A percentile compares a stretch with the other conserved stretches of the same genome.
Evolutionary conservation across 106 monocot genomes (phyloP).

Genomic region (Vanilla planifolia): DNA sequence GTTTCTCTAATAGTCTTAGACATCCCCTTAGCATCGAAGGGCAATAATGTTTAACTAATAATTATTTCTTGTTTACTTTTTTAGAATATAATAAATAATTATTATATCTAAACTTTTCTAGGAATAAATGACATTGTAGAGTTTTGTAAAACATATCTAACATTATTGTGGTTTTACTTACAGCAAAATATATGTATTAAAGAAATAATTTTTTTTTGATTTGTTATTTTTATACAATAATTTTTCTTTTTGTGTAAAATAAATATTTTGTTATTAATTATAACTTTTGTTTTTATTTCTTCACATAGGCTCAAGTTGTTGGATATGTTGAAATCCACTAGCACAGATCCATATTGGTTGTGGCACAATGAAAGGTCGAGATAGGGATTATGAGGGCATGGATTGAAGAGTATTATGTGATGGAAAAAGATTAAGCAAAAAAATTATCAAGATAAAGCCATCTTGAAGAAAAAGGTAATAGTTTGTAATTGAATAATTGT

Average conservation of each 20-base stretch:
- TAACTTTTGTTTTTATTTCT: neutral
- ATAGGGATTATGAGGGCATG: neutral
- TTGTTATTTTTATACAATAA: neutral
- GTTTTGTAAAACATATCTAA: neutral
- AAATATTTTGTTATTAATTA: neutral
- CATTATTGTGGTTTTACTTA: neutral
- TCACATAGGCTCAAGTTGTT: neutral
- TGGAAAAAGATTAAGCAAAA: too few species aligned
- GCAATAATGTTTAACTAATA: too few species aligned
- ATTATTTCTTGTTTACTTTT: too few species aligned
- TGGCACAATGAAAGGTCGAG: neutral
- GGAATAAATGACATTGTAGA: neutral
- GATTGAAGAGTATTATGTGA: constrained; percentile 4
- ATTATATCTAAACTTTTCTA: too few species aligned
- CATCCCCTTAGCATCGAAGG: constrained; percentile 57
- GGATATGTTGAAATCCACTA: neutral
- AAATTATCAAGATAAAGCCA: too few species aligned
- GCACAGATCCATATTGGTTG: neutral
- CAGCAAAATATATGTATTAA: neutral
- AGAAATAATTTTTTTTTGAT: neutral
- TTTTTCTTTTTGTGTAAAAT: too few species aligned
- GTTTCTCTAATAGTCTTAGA: constrained; percentile 49
- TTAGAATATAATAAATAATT: neutral
- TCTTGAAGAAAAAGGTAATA: too few species aligned
- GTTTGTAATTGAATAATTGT: too few species aligned